Conservation (phyloP, 2,329 filamentous ascomycete genomes). For the Penicillium vulpinum region DNA sequence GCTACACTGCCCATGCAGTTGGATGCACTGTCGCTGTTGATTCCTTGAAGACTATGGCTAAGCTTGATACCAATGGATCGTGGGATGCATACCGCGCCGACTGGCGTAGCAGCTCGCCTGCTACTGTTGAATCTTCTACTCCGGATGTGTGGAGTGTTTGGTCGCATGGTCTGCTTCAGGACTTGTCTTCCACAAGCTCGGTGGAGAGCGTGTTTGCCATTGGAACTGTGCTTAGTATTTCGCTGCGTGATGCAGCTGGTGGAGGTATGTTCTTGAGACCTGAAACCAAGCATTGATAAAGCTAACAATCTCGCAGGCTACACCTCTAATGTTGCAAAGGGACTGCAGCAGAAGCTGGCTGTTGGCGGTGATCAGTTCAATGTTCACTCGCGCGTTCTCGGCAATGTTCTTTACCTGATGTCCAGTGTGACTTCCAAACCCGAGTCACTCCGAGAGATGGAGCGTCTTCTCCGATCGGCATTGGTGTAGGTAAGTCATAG, state of each 20-base stretch:
- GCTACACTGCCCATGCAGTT: constrained; percentile 80
- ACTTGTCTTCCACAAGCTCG: constrained; percentile 56
- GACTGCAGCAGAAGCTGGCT: constrained; percentile 53
- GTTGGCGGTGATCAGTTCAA: constrained; percentile 42
- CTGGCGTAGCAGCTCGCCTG: constrained; percentile 41
- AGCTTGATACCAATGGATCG: constrained; percentile 56
- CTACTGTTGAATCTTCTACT: neutral
- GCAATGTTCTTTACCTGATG: constrained; percentile 64
- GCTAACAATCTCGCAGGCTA: constrained; percentile 47
- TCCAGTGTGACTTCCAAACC: constrained; percentile 53
- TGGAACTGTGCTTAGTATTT: constrained; percentile 72
- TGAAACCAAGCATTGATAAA: neutral
- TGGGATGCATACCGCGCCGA: constrained; percentile 59
- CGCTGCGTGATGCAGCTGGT: constrained; percentile 51
- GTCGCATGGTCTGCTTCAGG: constrained; percentile 60
- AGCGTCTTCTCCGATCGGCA: constrained; percentile 42
- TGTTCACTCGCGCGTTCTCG: constrained; percentile 61
- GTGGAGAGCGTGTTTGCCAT: constrained; percentile 71
- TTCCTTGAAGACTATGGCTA: constrained; percentile 60
- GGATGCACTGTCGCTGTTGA: constrained; percentile 77
- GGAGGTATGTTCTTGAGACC: constrained; percentile 35
- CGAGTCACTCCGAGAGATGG: constrained; percentile 44
- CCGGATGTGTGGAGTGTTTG: constrained; percentile 67
- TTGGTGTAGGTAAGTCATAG: constrained; percentile 22
- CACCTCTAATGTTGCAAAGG: constrained; percentile 56